Percentiles rank a stretch among this genome's conserved stretches.
Conservation (phyloP, 108 stramenopile genomes). For the Fistulifera pelliculosa region DNA sequence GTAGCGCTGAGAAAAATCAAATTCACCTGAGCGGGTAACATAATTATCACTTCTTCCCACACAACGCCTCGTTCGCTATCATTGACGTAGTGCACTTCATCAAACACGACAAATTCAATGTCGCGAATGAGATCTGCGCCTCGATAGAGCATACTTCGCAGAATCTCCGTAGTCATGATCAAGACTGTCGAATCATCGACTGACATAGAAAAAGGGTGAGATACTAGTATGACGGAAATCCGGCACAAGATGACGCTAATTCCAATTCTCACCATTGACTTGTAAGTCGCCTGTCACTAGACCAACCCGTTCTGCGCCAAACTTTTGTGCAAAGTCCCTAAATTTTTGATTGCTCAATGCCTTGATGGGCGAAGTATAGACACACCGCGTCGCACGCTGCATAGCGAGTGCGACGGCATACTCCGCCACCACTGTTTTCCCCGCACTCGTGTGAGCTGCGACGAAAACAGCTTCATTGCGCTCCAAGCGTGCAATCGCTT, state of each 20-base stretch:
- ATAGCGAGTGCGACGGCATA: conserved; percentile 82
- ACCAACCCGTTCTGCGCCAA: conserved; percentile 62
- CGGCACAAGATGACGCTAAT: no score
- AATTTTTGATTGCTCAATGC: conserved; percentile 94
- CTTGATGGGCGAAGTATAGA: conserved; percentile 93
- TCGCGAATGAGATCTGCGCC: conserved; percentile 69
- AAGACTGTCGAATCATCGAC: conserved; percentile 65
- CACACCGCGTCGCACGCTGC: conserved; percentile 62
- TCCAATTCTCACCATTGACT: conserved; percentile 30
- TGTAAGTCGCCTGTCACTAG: conserved; percentile 87
- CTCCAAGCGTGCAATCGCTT: conserved; percentile 80
- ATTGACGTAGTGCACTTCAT: conserved; percentile 88
- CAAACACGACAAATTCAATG: conserved; percentile 79
- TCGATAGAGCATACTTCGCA: conserved; percentile 85
- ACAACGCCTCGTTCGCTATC: conserved; percentile 90
- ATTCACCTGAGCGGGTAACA: conserved; percentile 88
- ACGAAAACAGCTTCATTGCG: conserved; percentile 83
- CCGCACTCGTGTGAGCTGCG: conserved; percentile 91
- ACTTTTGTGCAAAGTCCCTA: conserved; percentile 77
- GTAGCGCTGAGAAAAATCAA: conserved; percentile 96
- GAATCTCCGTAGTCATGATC: conserved; percentile 94
- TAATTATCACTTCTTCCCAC: conserved; percentile 96
- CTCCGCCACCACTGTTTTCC: conserved; percentile 91
- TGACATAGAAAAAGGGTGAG: no score
- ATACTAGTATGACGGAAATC: no score